Percentiles rank a stretch among this genome's conserved stretches.
phyloP scores from a whole-genome alignment of 768 basidiomycete genomes.

The Mycena rosella region DNA sequence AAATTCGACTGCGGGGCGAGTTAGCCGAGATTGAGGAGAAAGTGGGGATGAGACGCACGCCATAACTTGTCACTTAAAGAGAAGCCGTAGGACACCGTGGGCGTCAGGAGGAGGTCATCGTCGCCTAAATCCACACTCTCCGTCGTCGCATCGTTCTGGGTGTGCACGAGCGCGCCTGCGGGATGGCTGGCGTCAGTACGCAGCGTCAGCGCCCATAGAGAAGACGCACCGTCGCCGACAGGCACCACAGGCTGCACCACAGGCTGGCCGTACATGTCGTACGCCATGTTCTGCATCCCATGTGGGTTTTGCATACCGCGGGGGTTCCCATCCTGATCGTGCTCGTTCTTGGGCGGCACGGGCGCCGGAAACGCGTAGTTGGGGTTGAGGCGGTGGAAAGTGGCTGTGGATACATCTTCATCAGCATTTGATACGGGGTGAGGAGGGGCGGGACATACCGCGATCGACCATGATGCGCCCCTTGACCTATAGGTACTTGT shows the following conservation, averaged over 20 bases:
- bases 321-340: not conserved
- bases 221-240: constrained; percentile 16
- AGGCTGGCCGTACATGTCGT: constrained; percentile 43
- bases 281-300: constrained; percentile 13
- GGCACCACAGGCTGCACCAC: constrained; percentile 19
- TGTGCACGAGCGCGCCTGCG: constrained; percentile 40
- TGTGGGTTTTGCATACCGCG: not conserved
- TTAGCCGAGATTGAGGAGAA: constrained; percentile 1
- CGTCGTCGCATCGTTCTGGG: constrained; percentile 25
- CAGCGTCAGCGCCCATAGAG: not conserved
- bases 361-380: constrained; percentile 61
- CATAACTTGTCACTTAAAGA: constrained; percentile 70
- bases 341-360: constrained; percentile 43
- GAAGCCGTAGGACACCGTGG: constrained; percentile 72
- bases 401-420: constrained; percentile 44
- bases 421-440: constrained; percentile 10
- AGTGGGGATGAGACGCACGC: constrained; percentile 58
- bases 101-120: constrained; percentile 67
- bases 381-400: constrained; percentile 65
- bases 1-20: constrained; percentile 63
- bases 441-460: constrained; percentile 45
- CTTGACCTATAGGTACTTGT: constrained; percentile 53
- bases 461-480: constrained; percentile 74
- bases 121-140: constrained; percentile 53
- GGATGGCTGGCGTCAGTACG: not conserved